A percentile compares a stretch with the other conserved stretches of the same genome.
These are phyloP conservation scores for Crithidia sp. DNA, from an alignment of 208 protist species.

Conservation along the genomic window DNA sequence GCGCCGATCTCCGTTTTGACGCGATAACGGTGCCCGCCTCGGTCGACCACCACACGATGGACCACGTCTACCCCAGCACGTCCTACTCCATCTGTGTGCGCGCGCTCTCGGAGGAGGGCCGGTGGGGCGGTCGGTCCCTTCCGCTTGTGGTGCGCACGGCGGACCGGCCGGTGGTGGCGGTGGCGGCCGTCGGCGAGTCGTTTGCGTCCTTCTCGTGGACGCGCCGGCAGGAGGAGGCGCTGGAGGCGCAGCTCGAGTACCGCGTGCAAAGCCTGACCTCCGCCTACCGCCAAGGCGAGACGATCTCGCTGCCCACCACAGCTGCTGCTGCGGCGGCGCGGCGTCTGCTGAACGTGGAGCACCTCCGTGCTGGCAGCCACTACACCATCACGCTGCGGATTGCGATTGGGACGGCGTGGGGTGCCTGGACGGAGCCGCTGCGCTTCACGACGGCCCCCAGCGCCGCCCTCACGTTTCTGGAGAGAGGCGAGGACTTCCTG, in stretches of 20 bases:
- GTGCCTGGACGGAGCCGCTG: conserved; percentile 80
- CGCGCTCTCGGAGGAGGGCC: conserved; percentile 62
- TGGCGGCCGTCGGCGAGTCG: conserved; percentile 71
- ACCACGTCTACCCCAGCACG: conserved; percentile 66
- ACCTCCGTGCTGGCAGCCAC: conserved; percentile 63
- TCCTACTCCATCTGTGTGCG: conserved; percentile 81
- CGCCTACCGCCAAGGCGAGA: conserved; percentile 55
- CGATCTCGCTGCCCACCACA: conserved; percentile 27
- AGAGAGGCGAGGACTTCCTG: conserved; percentile 91
- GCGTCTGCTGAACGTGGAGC: conserved; percentile 68
- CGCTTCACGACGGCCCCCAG: conserved; percentile 58
- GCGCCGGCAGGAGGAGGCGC: conserved; percentile 48
- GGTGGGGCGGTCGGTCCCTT: conserved; percentile 76
- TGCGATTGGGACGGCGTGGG: conserved; percentile 83
- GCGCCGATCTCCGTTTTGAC: conserved; percentile 31
- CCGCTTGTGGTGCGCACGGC: conserved; percentile 70
- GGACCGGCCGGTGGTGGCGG: conserved; percentile 46
- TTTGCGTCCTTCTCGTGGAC: conserved; percentile 84
- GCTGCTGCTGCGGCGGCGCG: conserved; percentile 18
- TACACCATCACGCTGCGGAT: conserved; percentile 77
- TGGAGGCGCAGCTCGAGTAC: conserved; percentile 79
- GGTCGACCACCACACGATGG: conserved; percentile 49
- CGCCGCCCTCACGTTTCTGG: conserved; percentile 56
- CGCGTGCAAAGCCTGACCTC: conserved; percentile 54
- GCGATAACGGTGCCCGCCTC: conserved; percentile 29